Evolutionary conservation across 2,329 filamentous ascomycete genomes (phyloP), one percentile per base, ranked within the genome.

Genomic region (Pochonia chlamydosporia): DNA sequence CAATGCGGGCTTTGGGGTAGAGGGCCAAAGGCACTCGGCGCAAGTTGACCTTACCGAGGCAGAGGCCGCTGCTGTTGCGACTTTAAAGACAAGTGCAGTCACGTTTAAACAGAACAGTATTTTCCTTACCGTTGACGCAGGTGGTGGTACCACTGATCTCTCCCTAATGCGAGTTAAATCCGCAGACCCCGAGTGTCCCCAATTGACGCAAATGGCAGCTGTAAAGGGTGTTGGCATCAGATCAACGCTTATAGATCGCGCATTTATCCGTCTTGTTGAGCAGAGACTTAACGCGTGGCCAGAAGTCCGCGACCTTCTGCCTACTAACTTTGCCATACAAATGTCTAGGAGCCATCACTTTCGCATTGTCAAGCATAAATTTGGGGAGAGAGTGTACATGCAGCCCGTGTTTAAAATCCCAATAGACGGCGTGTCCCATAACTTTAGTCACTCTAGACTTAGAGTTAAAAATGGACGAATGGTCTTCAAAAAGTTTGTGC

Each of bases 1-100:
- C 13, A 59, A 65, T 14, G 72, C 75, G 1, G 76, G 76, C 0
- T 81, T 78, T 50, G 76, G 74, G 1, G 47, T 56, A 2, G 70
- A 69, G 16, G 67, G 70, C 0, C 56, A 54, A 0, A 51, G 52
- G 1, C 72, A 74, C 51, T 58, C 53, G 1, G 70, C 69, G 3
- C 59, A 62, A 0, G 62, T 75, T 11, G 71, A 74, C 40, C 59
- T 75, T 37, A 75, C 72, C 5, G 72, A 75, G 51, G 70, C 72
- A 2, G 71, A 75, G 50, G 71, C 72, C 1, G 72, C 72, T 2
- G 69, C 72, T 1, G 70, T 75, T 5, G 69, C 70, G 0, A 73
- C 70, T 0, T 63, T 73, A 47, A 73, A 72, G 55, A 66, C 65
- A 14, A 65, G 66, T 11, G 57, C 69, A 4, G 54, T 73, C 24